Evolutionary conservation across 2,329 filamentous ascomycete species (phyloP), one percentile per base, ranked within the genome.

Genomic region (Bimuria novae-zelandiae): DNA sequence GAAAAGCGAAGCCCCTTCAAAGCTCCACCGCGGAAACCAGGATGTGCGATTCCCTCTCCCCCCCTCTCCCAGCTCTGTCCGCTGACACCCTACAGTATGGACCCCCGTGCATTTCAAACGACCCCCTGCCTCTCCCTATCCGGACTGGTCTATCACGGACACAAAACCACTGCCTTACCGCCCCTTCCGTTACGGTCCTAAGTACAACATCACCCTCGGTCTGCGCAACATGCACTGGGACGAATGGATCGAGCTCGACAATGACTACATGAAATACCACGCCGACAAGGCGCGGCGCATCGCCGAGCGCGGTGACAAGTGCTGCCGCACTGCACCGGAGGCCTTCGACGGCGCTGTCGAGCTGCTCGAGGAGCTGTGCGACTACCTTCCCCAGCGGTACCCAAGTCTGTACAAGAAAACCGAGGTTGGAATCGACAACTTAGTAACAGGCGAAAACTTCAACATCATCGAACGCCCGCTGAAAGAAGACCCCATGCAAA

Each of bases 221-320:
- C 78, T 93, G 2, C 82, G 89, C n/a, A 82, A 79, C 7, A 82
- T 90, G 76, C 78, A 84, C 27, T 86, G 84, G 73, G 82, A 88
- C 48, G 86, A 91, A 51, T 92, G 89, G 89, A 91, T 93, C 65
- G 89, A 95, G 73, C 82, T 95, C 22, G 91, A 95, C 74, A 92
- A 89, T 66, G 82, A 92, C 41, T 95, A 84, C 69, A 80, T 85
- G 1, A 83, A 82, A 48, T 95, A 81, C 69, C 89, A 95, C 73
- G 80, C 80, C 27, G 83, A 88, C 59, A 95, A 95, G 73, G 80
- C 82, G 1, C 76, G 77, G 12, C 84, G 90, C 0, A 89, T 95
- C 42, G 64, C 69, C 12, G 84, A 89, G 57, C 82, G 90, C 0
- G 88, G 85, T 0, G 56, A 73, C 0, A 89, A 88, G 70, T 90